Evolutionary conservation across 139 green algal genomes (phyloP).

Genomic region (Raphidocelis subcapitata): DNA sequence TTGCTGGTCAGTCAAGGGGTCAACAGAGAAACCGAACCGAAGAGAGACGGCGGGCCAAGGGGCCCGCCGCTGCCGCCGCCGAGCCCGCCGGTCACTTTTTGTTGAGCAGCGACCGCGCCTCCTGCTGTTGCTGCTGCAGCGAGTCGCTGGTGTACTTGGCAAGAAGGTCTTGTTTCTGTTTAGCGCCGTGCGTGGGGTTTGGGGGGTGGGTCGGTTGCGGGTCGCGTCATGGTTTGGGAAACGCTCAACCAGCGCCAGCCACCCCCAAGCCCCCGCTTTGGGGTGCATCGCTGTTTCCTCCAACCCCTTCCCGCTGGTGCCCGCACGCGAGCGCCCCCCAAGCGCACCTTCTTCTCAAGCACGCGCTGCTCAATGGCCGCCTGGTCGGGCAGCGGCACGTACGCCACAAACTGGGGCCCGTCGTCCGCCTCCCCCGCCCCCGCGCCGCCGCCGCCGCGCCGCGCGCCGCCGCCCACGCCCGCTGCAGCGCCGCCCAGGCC

Average conservation of each 20-base stretch:
- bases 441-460: constrained; percentile 8
- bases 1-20: no score
- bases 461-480: constrained; percentile 12
- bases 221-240: no score
- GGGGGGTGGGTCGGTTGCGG: no score
- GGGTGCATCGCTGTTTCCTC: no score
- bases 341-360: constrained; percentile 83
- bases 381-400: constrained; percentile 91
- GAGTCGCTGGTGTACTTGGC: constrained; percentile 77
- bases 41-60: no score
- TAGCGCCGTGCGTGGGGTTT: no score
- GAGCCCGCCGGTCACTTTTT: neutral
- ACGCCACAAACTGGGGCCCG: constrained; percentile 79
- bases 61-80: no score
- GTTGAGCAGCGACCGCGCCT: constrained; percentile 78
- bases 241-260: no score
- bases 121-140: constrained; percentile 71
- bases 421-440: neutral
- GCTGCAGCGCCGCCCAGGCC: neutral
- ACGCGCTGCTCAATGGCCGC: constrained; percentile 91
- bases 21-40: no score
- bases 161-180: constrained; percentile 82
- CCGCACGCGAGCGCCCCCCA: no score
- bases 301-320: no score
- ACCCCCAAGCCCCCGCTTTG: no score